Percentiles rank a stretch among this genome's conserved stretches.
Evolutionary conservation across 2,329 filamentous ascomycete species (phyloP).

Genomic region (Hypoxylon rubiginosum): DNA sequence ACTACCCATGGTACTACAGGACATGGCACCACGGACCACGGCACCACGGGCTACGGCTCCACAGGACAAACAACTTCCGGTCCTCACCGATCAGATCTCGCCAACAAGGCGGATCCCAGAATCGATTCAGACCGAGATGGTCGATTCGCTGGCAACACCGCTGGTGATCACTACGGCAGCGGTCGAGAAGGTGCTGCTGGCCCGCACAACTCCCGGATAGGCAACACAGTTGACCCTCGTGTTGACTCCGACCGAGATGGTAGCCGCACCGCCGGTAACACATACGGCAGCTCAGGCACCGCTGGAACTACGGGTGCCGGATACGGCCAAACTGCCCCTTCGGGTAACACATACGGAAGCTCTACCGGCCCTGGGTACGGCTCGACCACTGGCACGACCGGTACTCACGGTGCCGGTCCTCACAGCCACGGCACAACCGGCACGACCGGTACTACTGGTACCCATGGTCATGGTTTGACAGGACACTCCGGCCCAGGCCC

Average conservation of each 20-base stretch:
- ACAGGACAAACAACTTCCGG: conserved; percentile 52
- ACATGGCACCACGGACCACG: conserved; percentile 14
- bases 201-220: conserved; percentile 58
- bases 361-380: conserved; percentile 36
- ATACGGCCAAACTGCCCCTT: conserved; percentile 42
- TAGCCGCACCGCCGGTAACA: conserved; percentile 46
- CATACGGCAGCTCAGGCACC: conserved; percentile 47
- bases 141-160: conserved; percentile 45
- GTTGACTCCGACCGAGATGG: conserved; percentile 38
- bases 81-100: conserved; percentile 61
- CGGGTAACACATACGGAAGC: conserved; percentile 41
- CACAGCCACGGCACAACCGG: conserved; percentile 42
- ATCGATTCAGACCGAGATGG: conserved; percentile 64
- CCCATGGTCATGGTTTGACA: conserved; percentile 15
- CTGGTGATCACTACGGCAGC: conserved; percentile 49
- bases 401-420: conserved; percentile 45
- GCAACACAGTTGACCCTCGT: conserved; percentile 65
- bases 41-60: conserved; percentile 13
- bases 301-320: conserved; percentile 36
- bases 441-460: conserved; percentile 40
- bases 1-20: conserved; percentile 11
- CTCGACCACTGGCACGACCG: conserved; percentile 53
- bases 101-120: conserved; percentile 68
- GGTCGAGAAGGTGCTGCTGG: conserved; percentile 55
- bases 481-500: conserved; percentile 50